These are phyloP conservation scores for Rhizomucor pusillus DNA, from an alignment of 371 early-diverging fungal genomes.

Conservation along the genomic window DNA sequence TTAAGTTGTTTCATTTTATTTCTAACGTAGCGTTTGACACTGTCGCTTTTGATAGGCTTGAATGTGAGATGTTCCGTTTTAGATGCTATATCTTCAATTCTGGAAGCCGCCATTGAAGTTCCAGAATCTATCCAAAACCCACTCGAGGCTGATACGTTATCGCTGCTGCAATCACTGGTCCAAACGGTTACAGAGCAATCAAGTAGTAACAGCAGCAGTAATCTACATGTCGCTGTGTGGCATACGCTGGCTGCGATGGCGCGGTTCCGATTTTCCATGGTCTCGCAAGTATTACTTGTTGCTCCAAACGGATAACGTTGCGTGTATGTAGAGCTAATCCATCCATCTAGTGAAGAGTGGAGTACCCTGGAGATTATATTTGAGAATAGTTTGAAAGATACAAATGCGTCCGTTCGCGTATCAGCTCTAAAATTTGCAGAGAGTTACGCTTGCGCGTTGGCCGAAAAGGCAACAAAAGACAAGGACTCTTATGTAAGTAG, in stretches of 20 bases:
- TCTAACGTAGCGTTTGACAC: too few relatives aligned
- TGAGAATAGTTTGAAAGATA: slow-evolving; percentile 12
- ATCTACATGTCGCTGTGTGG: too few relatives aligned
- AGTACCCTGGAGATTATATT: slow-evolving; percentile 6
- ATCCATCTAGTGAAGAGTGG: slow-evolving; percentile 15
- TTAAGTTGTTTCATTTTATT: too few relatives aligned
- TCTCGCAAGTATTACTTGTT: slow-evolving; percentile 14
- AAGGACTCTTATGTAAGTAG: slow-evolving; percentile 1
- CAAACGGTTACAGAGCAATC: too few relatives aligned
- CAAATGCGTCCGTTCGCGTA: slow-evolving; percentile 21
- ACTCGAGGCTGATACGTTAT: too few relatives aligned
- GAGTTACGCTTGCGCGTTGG: slow-evolving; percentile 33
- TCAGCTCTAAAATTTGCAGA: slow-evolving; percentile 40
- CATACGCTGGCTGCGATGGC: slow-evolving; percentile 17
- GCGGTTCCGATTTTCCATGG: slow-evolving; percentile 11
- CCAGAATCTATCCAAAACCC: too few relatives aligned
- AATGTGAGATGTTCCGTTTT: too few relatives aligned
- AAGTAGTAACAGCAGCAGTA: too few relatives aligned
- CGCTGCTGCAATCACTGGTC: too few relatives aligned
- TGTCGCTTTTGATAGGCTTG: too few relatives aligned
- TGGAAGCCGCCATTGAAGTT: slow-evolving; percentile 22
- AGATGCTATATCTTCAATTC: slow-evolving; percentile 32
- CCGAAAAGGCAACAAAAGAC: background rate
- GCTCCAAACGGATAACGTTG: background rate
- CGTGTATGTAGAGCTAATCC: background rate